phyloP scores from a whole-genome alignment of 495 filamentous ascomycete species.

The Aspergillus egyptiacus region DNA sequence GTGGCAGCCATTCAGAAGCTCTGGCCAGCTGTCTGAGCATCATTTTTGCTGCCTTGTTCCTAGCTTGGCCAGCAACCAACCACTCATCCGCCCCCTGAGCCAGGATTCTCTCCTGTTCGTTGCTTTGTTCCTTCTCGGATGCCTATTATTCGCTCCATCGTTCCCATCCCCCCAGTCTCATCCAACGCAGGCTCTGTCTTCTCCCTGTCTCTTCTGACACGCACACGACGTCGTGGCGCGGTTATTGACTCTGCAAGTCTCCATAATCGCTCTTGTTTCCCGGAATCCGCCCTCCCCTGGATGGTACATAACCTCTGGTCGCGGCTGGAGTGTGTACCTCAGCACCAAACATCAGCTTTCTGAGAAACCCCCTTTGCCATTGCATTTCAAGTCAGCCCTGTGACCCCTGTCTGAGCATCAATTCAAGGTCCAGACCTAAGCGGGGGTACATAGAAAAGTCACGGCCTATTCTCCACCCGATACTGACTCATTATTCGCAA shows the following conservation, averaged over 20 bases:
- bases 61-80: slow-evolving; percentile 33
- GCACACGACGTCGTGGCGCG: slow-evolving; percentile 15
- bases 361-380: neutral
- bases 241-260: slow-evolving; percentile 11
- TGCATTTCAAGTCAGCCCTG: neutral
- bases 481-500: slow-evolving; percentile 11
- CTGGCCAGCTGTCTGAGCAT: slow-evolving; percentile 14
- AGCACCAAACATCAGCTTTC: slow-evolving; percentile 16
- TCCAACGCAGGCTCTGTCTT: slow-evolving; percentile 4
- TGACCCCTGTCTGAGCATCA: neutral
- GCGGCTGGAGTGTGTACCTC: slow-evolving; percentile 11
- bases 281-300: slow-evolving; percentile 1
- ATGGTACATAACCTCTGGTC: slow-evolving; percentile 7
- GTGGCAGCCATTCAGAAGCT: slow-evolving; percentile 15
- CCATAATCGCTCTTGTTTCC: slow-evolving; percentile 5
- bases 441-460: slow-evolving; percentile 3
- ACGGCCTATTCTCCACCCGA: slow-evolving; percentile 13
- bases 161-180: slow-evolving; percentile 15
- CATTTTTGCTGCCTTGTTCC: slow-evolving; percentile 19
- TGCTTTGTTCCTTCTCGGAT: slow-evolving; percentile 22
- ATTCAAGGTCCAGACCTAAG: slow-evolving; percentile 15
- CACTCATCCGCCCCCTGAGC: slow-evolving; percentile 1
- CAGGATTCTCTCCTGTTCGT: slow-evolving; percentile 20
- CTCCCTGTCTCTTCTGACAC: slow-evolving; percentile 3
- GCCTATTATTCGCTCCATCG: slow-evolving; percentile 6